phyloP scores from a whole-genome alignment of 1,139 yeast genomes.

The Yamadazyma sp. region DNA sequence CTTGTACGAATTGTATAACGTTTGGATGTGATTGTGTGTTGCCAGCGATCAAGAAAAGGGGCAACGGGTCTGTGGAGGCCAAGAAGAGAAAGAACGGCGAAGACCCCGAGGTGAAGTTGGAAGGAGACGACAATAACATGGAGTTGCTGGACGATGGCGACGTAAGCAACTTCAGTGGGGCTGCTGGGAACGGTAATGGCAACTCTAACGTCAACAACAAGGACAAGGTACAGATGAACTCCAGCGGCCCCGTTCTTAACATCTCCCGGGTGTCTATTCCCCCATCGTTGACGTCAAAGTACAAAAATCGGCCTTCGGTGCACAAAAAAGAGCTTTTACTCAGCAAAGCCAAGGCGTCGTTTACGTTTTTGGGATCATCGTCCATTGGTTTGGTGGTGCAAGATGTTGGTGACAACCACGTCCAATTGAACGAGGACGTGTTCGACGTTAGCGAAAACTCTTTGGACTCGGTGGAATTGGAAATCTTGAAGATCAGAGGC shows the following conservation, averaged over 20 bases:
- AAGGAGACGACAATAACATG: constrained; percentile 4
- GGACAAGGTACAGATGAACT: constrained; percentile 11
- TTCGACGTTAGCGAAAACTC: constrained; percentile 38
- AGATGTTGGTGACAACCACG: constrained; percentile 46
- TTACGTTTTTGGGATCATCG: constrained; percentile 43
- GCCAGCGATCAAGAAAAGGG: constrained; percentile 58
- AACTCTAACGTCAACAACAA: neutral
- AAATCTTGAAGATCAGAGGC: constrained; percentile 66
- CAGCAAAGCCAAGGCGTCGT: constrained; percentile 30
- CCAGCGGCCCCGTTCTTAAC: constrained; percentile 42
- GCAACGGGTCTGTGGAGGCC: constrained; percentile 27
- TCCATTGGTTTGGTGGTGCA: constrained; percentile 44
- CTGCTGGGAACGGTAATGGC: neutral
- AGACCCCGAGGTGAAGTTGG: constrained; percentile 7
- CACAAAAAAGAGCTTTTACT: constrained; percentile 35
- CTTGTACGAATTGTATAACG: constrained; percentile 76
- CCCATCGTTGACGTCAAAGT: constrained; percentile 44
- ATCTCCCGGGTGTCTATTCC: constrained; percentile 47
- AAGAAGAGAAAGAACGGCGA: constrained; percentile 19
- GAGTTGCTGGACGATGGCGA: constrained; percentile 1
- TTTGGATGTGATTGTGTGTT: constrained; percentile 72
- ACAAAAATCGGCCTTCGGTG: constrained; percentile 41
- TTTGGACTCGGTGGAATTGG: constrained; percentile 67
- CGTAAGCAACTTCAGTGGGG: no score
- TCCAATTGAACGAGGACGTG: constrained; percentile 42